Evolutionary conservation across 805 yeast species (phyloP), one percentile per base, ranked within the genome.

Genomic region (Kodamaea sagamina): DNA sequence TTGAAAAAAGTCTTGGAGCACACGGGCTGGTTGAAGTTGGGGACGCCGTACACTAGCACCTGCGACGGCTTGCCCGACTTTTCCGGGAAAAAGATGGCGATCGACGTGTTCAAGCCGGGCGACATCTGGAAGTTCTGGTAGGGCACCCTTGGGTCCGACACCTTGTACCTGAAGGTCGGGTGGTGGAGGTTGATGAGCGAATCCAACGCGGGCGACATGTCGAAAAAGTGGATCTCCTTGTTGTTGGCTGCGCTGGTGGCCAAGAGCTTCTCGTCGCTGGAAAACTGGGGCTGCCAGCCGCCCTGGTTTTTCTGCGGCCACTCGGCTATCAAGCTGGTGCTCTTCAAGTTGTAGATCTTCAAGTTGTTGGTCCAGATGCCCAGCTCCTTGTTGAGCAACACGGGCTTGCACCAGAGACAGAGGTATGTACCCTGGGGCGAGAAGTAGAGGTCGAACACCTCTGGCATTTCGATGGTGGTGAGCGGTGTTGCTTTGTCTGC

Each of bases 271-370:
- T 89, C 96, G 62, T 89, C 93, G 47, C 77, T 75, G 6, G 95
- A 86, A 62, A 84, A 89, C 67, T 89, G 96, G n/a, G 95, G 86
- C 60, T 79, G 78, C 97, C 98, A 92, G 18, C 92, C 92, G 49
- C 81, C 79, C 69, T 92, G 97, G 40, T 81, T 81, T 65, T 85
- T 87, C 51, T 87, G 85, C 40, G 84, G 72, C 74, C 85, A 89
- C 50, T 81, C 76, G 47, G 75, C 77, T 40, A 80, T 67, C 40
- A 78, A 67, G 42, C 68, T 68, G 32, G 74, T 74, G 18, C 69
- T 66, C 32, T 54, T 55, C 39, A 85, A 66, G 51, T 79, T 75
- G 79, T 85, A 89, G 45, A 93, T 76, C 58, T 81, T 80, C 50
- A 92, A 88, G 65, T 93, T 93, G 49, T 88, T 81, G 47, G 73